These are phyloP conservation scores for Penicillium sp. DNA, from an alignment of 2,329 filamentous ascomycete genomes.

Conservation along the genomic window DNA sequence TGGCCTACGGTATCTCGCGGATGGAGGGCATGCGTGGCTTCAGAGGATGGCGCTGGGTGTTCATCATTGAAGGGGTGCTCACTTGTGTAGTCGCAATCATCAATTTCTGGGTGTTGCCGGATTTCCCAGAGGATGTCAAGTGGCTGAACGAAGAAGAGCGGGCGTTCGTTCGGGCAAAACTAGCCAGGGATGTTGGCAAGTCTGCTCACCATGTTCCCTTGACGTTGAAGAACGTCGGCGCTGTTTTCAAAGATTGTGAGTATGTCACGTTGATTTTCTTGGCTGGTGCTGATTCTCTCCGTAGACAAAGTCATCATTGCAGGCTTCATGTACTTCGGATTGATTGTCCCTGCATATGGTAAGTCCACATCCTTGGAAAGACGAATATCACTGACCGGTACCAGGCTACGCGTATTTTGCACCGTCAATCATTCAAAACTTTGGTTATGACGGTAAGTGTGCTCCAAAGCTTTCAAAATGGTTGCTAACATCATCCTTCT, in stretches of 20 bases:
- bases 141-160: slow-evolving; percentile 69
- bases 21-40: slow-evolving; percentile 56
- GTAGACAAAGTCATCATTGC: slow-evolving; percentile 62
- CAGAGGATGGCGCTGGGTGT: slow-evolving; percentile 47
- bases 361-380: slow-evolving; percentile 3
- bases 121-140: slow-evolving; percentile 67
- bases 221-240: slow-evolving; percentile 53
- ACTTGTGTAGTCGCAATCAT: slow-evolving; percentile 57
- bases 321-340: slow-evolving; percentile 74
- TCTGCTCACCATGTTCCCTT: slow-evolving; percentile 59
- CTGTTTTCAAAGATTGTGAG: slow-evolving; percentile 62
- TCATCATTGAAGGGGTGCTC: slow-evolving; percentile 58
- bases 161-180: slow-evolving; percentile 58
- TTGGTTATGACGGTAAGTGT: slow-evolving; percentile 52
- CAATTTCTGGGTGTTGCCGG: slow-evolving; percentile 61
- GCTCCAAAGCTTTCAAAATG: background rate
- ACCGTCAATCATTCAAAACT: slow-evolving; percentile 63
- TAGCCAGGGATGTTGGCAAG: slow-evolving; percentile 63
- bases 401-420: slow-evolving; percentile 66
- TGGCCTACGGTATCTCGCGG: slow-evolving; percentile 56
- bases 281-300: slow-evolving; percentile 12
- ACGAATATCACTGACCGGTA: slow-evolving; percentile 7
- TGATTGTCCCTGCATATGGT: slow-evolving; percentile 70
- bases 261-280: background rate
- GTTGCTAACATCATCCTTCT: background rate